phyloP scores from a whole-genome alignment of 257 asterid genomes.

The Solanum gandarillasii region DNA sequence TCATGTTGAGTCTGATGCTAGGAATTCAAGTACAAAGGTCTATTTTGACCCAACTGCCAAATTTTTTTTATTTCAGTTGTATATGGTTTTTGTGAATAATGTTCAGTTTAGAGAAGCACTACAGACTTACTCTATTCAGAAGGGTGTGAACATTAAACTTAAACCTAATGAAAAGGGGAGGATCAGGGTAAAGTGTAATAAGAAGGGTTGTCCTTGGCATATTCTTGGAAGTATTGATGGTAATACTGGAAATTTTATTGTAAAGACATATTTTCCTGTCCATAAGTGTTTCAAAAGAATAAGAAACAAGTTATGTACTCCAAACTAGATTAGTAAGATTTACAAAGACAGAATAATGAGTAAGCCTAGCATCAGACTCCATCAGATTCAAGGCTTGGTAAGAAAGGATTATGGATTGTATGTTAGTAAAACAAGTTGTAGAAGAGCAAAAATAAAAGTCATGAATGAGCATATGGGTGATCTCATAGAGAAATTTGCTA shows the following conservation, averaged over 20 bases:
- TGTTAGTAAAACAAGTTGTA: background rate
- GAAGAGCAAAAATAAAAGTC: background rate
- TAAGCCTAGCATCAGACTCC: background rate
- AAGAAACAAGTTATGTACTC: background rate
- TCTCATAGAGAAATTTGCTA: background rate
- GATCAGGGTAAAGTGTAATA: background rate
- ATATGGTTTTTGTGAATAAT: background rate
- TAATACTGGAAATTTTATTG: background rate
- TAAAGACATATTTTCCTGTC: background rate
- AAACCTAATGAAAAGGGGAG: background rate
- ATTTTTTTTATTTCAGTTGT: background rate
- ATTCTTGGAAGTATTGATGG: slow-evolving; percentile 2
- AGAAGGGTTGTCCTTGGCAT: slow-evolving; percentile 1
- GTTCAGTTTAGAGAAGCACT: background rate
- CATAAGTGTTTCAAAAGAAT: background rate
- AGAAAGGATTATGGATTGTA: background rate
- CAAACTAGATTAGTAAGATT: background rate
- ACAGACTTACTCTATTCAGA: background rate
- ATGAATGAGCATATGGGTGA: background rate
- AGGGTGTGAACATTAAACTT: background rate
- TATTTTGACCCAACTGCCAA: background rate
- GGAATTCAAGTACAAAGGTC: background rate
- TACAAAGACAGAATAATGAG: background rate
- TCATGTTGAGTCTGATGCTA: background rate
- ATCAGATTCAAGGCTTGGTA: background rate